Conservation (phyloP, 1,284 basidiomycete genomes). For the Microbotryum lychnidis-dioicae region DNA sequence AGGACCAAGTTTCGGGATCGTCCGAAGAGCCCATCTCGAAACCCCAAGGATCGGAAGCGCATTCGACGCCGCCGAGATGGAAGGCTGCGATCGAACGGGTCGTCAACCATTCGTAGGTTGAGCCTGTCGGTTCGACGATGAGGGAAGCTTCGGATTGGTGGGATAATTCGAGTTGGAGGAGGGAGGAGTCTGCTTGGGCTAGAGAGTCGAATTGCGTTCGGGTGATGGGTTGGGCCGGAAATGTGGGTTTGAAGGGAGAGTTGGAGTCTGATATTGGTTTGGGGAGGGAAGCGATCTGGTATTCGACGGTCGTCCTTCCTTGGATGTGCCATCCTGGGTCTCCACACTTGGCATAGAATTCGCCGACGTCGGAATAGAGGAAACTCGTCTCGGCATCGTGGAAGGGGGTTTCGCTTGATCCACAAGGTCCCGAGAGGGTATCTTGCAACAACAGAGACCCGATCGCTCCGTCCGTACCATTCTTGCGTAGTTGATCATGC, state of each 20-base stretch:
- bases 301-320: slow-evolving; percentile 46
- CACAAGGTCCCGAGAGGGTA: too few relatives aligned
- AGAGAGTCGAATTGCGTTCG: neutral
- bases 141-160: neutral
- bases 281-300: slow-evolving; percentile 28
- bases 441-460: too few relatives aligned
- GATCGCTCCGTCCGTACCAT: slow-evolving; percentile 35
- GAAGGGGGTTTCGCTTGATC: slow-evolving; percentile 41
- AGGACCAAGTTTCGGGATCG: neutral
- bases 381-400: slow-evolving; percentile 42
- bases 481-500: slow-evolving; percentile 47
- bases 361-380: slow-evolving; percentile 58
- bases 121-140: neutral
- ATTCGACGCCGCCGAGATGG: too few relatives aligned
- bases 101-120: neutral
- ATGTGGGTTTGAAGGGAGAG: slow-evolving; percentile 7
- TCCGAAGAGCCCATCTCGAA: neutral
- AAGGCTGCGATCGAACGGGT: neutral
- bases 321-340: slow-evolving; percentile 41
- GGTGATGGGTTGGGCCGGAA: neutral
- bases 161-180: slow-evolving; percentile 9
- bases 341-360: slow-evolving; percentile 51
- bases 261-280: slow-evolving; percentile 5
- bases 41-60: neutral
- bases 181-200: slow-evolving; percentile 19